A percentile compares a stretch with the other conserved stretches of the same genome.
Conservation (phyloP, 257 asterid species). For the Solanum clarkiae region DNA sequence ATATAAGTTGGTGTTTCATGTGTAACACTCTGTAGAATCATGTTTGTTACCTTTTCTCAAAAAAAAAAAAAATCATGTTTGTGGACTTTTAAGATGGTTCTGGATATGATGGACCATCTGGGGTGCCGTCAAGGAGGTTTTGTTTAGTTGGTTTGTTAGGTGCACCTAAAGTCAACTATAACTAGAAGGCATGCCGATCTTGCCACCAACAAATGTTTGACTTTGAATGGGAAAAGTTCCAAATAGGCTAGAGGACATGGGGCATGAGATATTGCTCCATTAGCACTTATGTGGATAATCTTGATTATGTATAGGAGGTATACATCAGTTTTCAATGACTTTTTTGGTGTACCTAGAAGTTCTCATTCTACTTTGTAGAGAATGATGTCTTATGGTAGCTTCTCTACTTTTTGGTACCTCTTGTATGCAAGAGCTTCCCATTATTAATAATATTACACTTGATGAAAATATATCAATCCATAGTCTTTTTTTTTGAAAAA, state of each 20-base stretch:
- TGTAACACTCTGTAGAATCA: neutral
- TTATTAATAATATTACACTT: neutral
- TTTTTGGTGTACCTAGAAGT: neutral
- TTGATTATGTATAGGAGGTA: neutral
- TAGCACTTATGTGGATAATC: neutral
- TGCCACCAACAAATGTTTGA: neutral
- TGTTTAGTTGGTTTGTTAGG: neutral
- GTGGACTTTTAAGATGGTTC: neutral
- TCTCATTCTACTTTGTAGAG: neutral
- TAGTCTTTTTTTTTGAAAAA: neutral
- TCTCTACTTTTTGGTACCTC: neutral
- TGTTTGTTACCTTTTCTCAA: neutral
- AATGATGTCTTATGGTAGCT: neutral
- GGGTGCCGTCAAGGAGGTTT: neutral
- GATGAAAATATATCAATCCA: neutral
- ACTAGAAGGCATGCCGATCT: neutral
- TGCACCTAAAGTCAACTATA: neutral
- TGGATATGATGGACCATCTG: neutral
- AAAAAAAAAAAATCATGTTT: neutral
- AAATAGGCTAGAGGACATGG: neutral
- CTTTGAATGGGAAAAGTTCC: neutral
- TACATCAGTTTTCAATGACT: neutral
- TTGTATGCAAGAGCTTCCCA: neutral
- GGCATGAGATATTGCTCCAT: neutral
- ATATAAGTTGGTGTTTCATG: neutral